Percentiles rank a stretch among this genome's conserved stretches.
Evolutionary conservation across 1,284 basidiomycete genomes (phyloP).

Genomic region (Pulveroboletus sp.): DNA sequence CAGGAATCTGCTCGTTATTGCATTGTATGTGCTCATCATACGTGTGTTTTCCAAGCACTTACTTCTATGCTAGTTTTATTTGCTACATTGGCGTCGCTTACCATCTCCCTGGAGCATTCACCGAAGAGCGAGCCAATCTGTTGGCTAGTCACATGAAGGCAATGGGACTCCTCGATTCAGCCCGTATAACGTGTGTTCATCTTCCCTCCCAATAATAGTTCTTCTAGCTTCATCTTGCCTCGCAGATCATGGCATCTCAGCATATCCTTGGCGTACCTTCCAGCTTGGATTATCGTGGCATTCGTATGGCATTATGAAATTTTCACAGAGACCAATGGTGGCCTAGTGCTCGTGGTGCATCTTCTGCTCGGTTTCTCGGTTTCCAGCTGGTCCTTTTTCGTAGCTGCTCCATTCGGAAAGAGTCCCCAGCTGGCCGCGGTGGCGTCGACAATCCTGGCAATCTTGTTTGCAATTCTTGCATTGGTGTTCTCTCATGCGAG

Average conservation of each 20-base stretch:
- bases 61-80: conserved; percentile 49
- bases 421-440: conserved; percentile 76
- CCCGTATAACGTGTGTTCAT: conserved; percentile 55
- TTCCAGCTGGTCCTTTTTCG: conserved; percentile 70
- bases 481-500: conserved; percentile 51
- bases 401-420: conserved; percentile 67
- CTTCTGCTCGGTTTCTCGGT: conserved; percentile 68
- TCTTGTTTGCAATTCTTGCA: conserved; percentile 71
- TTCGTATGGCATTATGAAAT: conserved; percentile 65
- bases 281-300: conserved; percentile 67
- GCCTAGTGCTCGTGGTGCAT: conserved; percentile 64
- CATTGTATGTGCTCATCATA: conserved; percentile 44
- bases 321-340: conserved; percentile 62
- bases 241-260: conserved; percentile 67
- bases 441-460: conserved; percentile 61
- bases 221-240: neutral
- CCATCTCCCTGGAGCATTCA: conserved; percentile 68
- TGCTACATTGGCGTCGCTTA: conserved; percentile 70
- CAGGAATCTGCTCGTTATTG: conserved; percentile 61
- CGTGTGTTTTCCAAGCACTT: neutral
- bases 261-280: conserved; percentile 56
- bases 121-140: conserved; percentile 58
- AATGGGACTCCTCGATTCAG: conserved; percentile 71
- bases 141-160: conserved; percentile 70
- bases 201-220: neutral